A percentile compares a stretch with the other conserved stretches of the same genome.
Conservation (phyloP, 768 basidiomycete genomes). For the Serpula lacrymans region DNA sequence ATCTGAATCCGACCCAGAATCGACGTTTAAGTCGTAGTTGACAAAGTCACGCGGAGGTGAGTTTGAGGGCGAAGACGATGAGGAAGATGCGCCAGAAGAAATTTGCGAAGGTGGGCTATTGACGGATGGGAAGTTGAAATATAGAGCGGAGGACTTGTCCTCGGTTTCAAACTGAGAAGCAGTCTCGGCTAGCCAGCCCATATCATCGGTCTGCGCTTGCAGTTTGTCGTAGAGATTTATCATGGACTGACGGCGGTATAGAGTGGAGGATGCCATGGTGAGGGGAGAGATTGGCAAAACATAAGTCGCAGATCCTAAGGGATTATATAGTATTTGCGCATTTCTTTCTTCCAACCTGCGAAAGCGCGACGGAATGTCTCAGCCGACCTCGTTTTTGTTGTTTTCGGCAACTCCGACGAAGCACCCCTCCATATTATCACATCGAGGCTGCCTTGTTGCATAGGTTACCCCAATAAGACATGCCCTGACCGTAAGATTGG, state of each 20-base stretch:
- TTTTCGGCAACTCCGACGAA: slow-evolving; percentile 36
- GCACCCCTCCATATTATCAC: slow-evolving; percentile 31
- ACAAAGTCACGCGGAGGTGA: slow-evolving; percentile 7
- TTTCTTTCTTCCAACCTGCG: slow-evolving; percentile 37
- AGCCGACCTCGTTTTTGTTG: slow-evolving; percentile 39
- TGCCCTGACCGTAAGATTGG: slow-evolving; percentile 14
- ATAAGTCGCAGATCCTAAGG: slow-evolving; percentile 1
- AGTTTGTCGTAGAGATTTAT: slow-evolving; percentile 33
- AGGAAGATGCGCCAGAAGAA: slow-evolving; percentile 26
- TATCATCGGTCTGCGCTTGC: slow-evolving; percentile 30
- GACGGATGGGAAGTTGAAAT: slow-evolving; percentile 13
- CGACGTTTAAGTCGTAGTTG: slow-evolving; percentile 16
- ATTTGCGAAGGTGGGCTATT: slow-evolving; percentile 20
- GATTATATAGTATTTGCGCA: slow-evolving; percentile 27
- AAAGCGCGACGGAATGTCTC: too few species aligned
- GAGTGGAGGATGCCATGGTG: slow-evolving; percentile 23
- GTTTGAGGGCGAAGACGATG: slow-evolving; percentile 17
- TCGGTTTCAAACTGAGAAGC: slow-evolving; percentile 30
- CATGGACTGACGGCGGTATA: slow-evolving; percentile 35
- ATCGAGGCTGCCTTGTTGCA: slow-evolving; percentile 35
- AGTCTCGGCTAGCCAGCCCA: slow-evolving; percentile 24
- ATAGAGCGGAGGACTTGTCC: slow-evolving; percentile 26
- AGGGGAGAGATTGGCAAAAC: slow-evolving; percentile 6
- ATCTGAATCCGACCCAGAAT: slow-evolving; percentile 26
- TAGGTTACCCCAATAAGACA: slow-evolving; percentile 14